phyloP scores from a whole-genome alignment of 225 moss, liverwort and hornwort genomes.

The Bryum argenteum region DNA sequence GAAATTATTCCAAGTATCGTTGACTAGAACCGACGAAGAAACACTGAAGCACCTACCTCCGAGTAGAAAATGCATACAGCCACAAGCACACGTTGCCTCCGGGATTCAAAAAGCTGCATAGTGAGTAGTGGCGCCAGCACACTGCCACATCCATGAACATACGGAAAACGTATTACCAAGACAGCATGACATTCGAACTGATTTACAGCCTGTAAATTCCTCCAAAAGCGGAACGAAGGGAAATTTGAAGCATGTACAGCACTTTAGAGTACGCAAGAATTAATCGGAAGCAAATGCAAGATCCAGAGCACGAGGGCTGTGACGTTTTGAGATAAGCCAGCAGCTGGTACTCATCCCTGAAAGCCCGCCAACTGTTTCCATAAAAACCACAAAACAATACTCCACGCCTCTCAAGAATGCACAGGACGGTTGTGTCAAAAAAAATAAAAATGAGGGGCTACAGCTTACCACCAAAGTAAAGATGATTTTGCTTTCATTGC shows the following conservation, averaged over 20 bases:
- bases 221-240: conserved; percentile 7
- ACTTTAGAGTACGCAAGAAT: conserved; percentile 11
- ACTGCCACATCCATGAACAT: conserved; percentile 50
- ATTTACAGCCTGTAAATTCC: conserved; percentile 10
- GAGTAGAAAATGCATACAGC: conserved; percentile 92
- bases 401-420: conserved; percentile 6
- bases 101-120: conserved; percentile 91
- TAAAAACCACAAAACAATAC: not conserved
- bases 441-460: conserved; percentile 9
- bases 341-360: not conserved
- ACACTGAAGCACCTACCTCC: conserved; percentile 58
- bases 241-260: conserved; percentile 19
- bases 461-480: conserved; percentile 82
- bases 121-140: conserved; percentile 93
- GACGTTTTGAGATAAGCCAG: conserved; percentile 7
- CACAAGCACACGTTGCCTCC: conserved; percentile 97
- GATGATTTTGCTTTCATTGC: conserved; percentile 78
- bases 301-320: conserved; percentile 17
- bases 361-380: conserved; percentile 1
- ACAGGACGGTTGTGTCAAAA: not conserved
- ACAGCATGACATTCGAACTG: conserved; percentile 11
- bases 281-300: conserved; percentile 14
- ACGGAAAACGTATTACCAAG: conserved; percentile 20
- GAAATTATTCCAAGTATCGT: conserved; percentile 7
- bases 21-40: conserved; percentile 10